Base-by-base conservation (phyloP, 2,329 filamentous ascomycete genomes). In the Beauveria bassiana region DNA sequence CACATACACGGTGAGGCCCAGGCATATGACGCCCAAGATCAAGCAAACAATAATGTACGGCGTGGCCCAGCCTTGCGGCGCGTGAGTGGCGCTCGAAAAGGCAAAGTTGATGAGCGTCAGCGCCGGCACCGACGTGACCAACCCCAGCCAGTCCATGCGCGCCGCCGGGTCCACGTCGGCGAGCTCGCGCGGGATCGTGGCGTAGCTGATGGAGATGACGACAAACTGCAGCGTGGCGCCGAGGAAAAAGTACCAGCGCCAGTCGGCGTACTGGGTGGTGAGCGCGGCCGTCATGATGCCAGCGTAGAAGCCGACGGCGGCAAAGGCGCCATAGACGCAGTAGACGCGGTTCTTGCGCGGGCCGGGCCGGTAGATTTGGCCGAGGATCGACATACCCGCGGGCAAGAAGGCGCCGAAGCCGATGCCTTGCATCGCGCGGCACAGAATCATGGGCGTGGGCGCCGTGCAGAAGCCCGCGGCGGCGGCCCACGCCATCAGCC, bases 221-320 rank as follows among this genome's bases (percentile, higher is more conserved):
- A 87, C 28, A 0, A 79, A 78, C 18, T 74, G 66, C 43, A 77
- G 63, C 46, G 75, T 72, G 43, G 70, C 67, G 1, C 86, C 87
- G 55, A 90, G 79, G 76, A 81, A 90, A 69, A 90, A 90, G 69
- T 88, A 90, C 85, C 85, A 89, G 5, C 81, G 71, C 86, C 87
- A 90, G 1, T 67, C 76, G 1, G 84, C 71, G 63, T 78, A 87
- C 67, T 90, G 83, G 0, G 81, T 82, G 1, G 81, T 75, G 0
- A 88, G 58, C 0, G 87, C 88, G 1, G 85, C 86, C 49, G 88
- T 79, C 66, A 90, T 84, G 61, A 90, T 88, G 1, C 88, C 88
- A 14, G 80, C 62, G 67, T 82, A 86, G 72, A 86, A 86, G 1
- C 84, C 84, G 7, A 85, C 67, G 0, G 80, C 78, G 0, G 82